These are phyloP conservation scores for Pythium myriotylum DNA, from an alignment of 352 stramenopile genomes.

Conservation along the genomic window DNA sequence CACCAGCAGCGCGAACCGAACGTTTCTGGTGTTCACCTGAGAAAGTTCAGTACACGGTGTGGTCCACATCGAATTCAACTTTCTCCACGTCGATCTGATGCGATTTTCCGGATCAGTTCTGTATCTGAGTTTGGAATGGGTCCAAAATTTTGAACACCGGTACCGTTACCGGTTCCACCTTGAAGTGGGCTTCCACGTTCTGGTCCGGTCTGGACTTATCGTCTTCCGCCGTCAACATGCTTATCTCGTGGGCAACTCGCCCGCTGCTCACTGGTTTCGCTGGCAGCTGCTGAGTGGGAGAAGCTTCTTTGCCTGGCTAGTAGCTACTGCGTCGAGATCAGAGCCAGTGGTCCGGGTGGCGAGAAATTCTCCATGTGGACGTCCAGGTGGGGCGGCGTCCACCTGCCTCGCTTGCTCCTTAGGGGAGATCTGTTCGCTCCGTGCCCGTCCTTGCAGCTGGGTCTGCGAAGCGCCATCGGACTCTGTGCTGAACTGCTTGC, in stretches of 20 bases:
- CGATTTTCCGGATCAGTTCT: no score
- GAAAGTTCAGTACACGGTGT: background rate
- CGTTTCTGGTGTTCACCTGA: conserved; percentile 4
- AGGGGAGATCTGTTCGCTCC: no score
- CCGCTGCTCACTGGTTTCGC: no score
- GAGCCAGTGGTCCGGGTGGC: background rate
- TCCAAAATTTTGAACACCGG: background rate
- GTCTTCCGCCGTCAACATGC: no score
- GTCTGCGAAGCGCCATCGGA: no score
- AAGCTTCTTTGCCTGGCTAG: no score
- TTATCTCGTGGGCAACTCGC: no score
- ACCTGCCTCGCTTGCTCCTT: background rate
- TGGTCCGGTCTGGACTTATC: background rate
- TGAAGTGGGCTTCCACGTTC: conserved; percentile 1
- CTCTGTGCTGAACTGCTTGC: background rate
- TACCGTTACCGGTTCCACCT: background rate
- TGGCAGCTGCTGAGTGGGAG: no score
- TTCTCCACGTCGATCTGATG: no score
- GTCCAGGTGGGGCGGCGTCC: background rate
- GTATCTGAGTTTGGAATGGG: no score
- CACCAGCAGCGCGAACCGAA: conserved; percentile 7
- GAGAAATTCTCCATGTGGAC: background rate
- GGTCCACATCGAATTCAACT: no score
- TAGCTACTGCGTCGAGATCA: background rate
- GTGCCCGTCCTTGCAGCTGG: no score